Base-by-base conservation (phyloP, 1,284 basidiomycete genomes). In the Trichosporon sp. region DNA sequence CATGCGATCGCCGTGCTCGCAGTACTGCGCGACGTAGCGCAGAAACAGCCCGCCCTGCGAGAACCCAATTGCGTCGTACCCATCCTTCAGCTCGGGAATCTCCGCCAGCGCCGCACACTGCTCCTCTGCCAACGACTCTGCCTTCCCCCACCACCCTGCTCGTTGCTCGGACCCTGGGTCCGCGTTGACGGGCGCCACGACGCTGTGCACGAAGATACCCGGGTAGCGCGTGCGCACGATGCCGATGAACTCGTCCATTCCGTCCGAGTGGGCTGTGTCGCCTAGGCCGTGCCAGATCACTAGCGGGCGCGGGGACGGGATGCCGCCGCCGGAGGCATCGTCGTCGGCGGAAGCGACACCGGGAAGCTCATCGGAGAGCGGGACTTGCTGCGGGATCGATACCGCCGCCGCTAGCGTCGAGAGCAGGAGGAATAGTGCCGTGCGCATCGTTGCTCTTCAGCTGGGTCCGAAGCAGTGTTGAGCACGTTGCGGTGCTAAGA, bases 221-320 rank as follows among this genome's bases (percentile, higher is more conserved):
- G 89, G 89, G 78, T 93, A 87, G 25, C 89, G 83, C 0, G 84
- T 80, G 75, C 88, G 84, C 70, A 96, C 85, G 65, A 85, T 80
- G 2, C 83, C 79, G 60, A 86, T 84, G 72, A 95, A 90, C 59
- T 87, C 82, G 56, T 86, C 59, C 57, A 84, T 80, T 9, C 80
- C 80, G 8, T 77, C 69, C 1, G 81, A 80, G 54, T 81, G 77
- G 23, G 81, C 81, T 31, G 82, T 82, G 74, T 86, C 85, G 81
- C 90, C 94, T 49, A 98, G 83, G 6, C 95, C 95, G 80, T 99
- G 95, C 95, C 95, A 98, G 65, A 98, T 82, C 34, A 96, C 95
- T 40, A 97, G 83, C 1, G 92, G 90, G 33, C 89, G 84, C 10
- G 75, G 78, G 11, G 21, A 32, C 10, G 21, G 16, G 4, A 19